Evolutionary conservation across 1,284 basidiomycete species (phyloP).

Genomic region (Thelephora terrestris): DNA sequence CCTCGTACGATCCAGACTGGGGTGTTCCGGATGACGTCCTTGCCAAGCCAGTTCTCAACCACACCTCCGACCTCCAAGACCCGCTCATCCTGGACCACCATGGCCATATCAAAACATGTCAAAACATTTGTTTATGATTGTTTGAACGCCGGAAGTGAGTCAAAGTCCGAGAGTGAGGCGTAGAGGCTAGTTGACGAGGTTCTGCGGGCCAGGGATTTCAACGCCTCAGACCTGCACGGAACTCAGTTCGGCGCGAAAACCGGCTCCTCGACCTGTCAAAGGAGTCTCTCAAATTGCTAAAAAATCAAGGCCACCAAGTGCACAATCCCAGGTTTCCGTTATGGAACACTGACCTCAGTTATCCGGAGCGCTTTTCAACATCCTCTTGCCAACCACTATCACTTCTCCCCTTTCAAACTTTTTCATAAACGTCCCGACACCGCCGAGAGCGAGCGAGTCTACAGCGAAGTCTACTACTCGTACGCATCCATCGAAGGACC

Average conservation of each 20-base stretch:
- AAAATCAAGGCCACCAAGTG: too few species aligned
- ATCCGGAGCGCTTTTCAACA: slow-evolving; percentile 9
- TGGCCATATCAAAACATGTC: too few species aligned
- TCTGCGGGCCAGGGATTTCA: not conserved
- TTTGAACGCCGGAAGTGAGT: too few species aligned
- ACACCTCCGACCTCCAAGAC: too few species aligned
- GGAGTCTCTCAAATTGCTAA: too few species aligned
- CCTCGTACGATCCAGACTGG: too few species aligned
- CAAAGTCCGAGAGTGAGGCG: not conserved
- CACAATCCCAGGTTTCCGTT: slow-evolving; percentile 7
- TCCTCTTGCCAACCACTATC: not conserved
- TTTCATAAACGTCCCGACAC: slow-evolving; percentile 6
- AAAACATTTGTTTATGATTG: too few species aligned
- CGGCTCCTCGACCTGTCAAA: too few species aligned
- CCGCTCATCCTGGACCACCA: too few species aligned
- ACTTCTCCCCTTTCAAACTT: slow-evolving; percentile 8
- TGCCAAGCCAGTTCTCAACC: too few species aligned
- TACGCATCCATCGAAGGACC: slow-evolving; percentile 11
- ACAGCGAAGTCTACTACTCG: slow-evolving; percentile 6
- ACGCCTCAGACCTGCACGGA: not conserved
- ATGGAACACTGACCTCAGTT: slow-evolving; percentile 8
- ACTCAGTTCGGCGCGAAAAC: not conserved
- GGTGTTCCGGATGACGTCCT: too few species aligned
- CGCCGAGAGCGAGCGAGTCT: slow-evolving; percentile 2
- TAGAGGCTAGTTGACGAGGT: not conserved